Evolutionary conservation across 2,329 filamentous ascomycete genomes (phyloP).

Genomic region (Fusarium sp.): DNA sequence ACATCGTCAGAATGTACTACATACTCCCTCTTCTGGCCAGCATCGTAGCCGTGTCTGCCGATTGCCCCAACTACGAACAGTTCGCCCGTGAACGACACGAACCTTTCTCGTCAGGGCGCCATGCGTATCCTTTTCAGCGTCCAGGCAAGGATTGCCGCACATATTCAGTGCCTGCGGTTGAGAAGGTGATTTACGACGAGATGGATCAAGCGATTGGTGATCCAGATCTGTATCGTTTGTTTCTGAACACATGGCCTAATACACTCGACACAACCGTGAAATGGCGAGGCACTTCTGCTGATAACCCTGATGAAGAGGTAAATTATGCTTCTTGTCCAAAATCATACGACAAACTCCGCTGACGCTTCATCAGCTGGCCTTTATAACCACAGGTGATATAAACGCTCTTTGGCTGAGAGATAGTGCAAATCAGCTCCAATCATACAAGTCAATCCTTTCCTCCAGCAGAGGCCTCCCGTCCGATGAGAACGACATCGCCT

Average conservation of each 20-base stretch:
- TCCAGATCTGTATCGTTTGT: slow-evolving; percentile 76
- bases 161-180: slow-evolving; percentile 79
- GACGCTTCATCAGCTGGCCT: slow-evolving; percentile 64
- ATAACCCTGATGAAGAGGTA: slow-evolving; percentile 68
- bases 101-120: slow-evolving; percentile 79
- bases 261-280: slow-evolving; percentile 77
- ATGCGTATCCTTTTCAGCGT: slow-evolving; percentile 82
- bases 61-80: slow-evolving; percentile 49
- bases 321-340: neutral
- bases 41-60: slow-evolving; percentile 35
- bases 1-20: slow-evolving; percentile 9
- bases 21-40: slow-evolving; percentile 6
- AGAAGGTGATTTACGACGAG: slow-evolving; percentile 72
- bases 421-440: slow-evolving; percentile 82
- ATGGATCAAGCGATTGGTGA: slow-evolving; percentile 77
- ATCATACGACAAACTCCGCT: neutral
- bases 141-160: slow-evolving; percentile 81
- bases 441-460: slow-evolving; percentile 72
- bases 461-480: slow-evolving; percentile 52
- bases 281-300: slow-evolving; percentile 70
- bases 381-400: slow-evolving; percentile 88
- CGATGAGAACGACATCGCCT: slow-evolving; percentile 65
- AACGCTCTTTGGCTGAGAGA: slow-evolving; percentile 95
- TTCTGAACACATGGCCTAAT: slow-evolving; percentile 78
- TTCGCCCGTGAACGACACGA: slow-evolving; percentile 59